Conservation (phyloP, 257 asterid species). For the Solanum gandarillasii region DNA sequence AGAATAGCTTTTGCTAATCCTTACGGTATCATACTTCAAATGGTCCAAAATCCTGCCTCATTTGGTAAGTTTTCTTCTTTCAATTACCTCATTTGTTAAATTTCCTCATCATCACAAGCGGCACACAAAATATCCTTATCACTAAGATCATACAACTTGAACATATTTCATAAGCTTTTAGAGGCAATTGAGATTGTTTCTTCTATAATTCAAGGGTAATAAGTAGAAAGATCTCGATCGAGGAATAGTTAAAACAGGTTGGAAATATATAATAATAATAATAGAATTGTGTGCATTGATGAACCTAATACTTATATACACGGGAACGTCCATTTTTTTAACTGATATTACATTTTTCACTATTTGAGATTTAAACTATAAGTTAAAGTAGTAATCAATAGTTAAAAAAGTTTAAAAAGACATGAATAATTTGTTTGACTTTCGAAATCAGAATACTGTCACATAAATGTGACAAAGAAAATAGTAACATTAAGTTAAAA, state of each 20-base stretch:
- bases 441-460: neutral
- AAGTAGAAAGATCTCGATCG: too few relatives aligned
- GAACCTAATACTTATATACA: neutral
- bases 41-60: constrained; percentile 48
- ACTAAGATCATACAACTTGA: neutral
- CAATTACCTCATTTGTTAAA: neutral
- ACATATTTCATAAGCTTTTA: neutral
- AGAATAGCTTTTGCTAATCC: constrained; percentile 47
- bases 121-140: neutral
- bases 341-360: neutral
- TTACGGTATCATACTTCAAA: constrained; percentile 32
- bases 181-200: neutral
- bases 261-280: too few relatives aligned
- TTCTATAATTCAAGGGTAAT: neutral
- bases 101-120: too few relatives aligned
- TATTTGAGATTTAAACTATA: too few relatives aligned
- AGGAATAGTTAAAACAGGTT: fast-evolving
- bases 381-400: too few relatives aligned
- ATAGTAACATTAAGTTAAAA: neutral
- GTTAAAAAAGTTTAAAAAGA: neutral
- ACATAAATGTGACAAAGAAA: neutral
- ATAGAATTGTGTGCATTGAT: neutral
- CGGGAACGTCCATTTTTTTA: neutral
- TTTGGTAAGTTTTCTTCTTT: constrained; percentile 35
- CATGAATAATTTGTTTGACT: too few relatives aligned